Evolutionary conservation across 2,329 filamentous ascomycete species (phyloP).

Genomic region (Blumeriella jaapii): DNA sequence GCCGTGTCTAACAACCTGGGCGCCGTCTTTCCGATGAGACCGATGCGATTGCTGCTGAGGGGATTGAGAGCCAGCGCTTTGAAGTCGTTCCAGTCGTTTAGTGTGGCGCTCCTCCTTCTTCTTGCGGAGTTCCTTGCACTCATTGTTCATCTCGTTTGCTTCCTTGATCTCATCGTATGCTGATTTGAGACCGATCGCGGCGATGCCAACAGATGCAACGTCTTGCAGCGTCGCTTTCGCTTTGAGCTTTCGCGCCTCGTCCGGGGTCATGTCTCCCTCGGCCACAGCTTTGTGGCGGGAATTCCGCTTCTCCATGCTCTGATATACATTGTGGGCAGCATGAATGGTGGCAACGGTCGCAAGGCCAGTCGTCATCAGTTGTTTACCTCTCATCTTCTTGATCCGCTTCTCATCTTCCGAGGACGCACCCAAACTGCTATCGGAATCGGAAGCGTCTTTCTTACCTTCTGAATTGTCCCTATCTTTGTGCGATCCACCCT

Average conservation of each 20-base stretch:
- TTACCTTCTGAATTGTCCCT: constrained; percentile 24
- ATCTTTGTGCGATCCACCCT: constrained; percentile 20
- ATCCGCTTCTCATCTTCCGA: constrained; percentile 50
- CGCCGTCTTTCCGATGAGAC: constrained; percentile 10
- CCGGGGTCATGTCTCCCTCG: constrained; percentile 49
- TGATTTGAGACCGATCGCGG: constrained; percentile 55
- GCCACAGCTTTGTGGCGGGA: constrained; percentile 46
- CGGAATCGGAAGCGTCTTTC: constrained; percentile 27
- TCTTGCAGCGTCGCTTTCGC: constrained; percentile 53
- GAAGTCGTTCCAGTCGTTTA: constrained; percentile 34
- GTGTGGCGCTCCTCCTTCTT: constrained; percentile 34
- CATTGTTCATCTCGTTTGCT: constrained; percentile 48
- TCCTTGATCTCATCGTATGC: constrained; percentile 56
- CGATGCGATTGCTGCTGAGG: too few relatives aligned
- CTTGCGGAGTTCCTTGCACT: constrained; percentile 41
- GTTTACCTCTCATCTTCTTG: constrained; percentile 55
- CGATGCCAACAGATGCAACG: constrained; percentile 53
- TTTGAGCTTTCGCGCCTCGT: constrained; percentile 51
- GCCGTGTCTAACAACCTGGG: constrained; percentile 14
- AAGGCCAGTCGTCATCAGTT: constrained; percentile 52
- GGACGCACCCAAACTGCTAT: constrained; percentile 42
- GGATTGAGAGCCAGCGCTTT: too few relatives aligned
- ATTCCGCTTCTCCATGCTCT: constrained; percentile 51
- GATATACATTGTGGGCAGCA: constrained; percentile 53
- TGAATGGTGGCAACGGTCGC: constrained; percentile 60